These are phyloP conservation scores for Beauveria australis DNA, from an alignment of 2,329 filamentous ascomycete genomes.

Conservation along the genomic window DNA sequence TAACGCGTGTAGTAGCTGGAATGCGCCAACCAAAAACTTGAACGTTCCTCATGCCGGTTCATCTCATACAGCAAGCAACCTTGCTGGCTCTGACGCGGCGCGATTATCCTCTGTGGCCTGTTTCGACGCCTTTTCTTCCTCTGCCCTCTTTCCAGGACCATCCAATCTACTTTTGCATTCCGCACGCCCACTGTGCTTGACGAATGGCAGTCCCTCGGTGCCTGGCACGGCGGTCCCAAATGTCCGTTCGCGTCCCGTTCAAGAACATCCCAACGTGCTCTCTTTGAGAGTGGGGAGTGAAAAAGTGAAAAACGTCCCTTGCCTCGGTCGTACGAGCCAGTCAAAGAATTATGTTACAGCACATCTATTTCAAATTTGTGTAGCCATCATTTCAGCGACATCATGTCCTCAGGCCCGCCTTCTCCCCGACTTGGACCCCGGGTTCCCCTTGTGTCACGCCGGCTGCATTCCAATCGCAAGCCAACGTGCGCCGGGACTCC, in stretches of 20 bases:
- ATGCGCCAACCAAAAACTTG: background rate
- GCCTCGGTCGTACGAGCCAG: background rate
- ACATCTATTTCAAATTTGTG: too few relatives aligned
- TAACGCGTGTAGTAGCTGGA: background rate
- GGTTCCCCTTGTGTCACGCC: background rate
- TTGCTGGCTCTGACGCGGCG: background rate
- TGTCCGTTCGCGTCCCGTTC: background rate
- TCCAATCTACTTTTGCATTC: slow-evolving; percentile 4
- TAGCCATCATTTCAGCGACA: background rate
- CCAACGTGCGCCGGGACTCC: background rate
- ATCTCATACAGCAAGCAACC: background rate
- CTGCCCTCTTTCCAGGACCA: background rate
- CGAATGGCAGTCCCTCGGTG: background rate
- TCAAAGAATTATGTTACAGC: too few relatives aligned
- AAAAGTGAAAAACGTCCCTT: background rate
- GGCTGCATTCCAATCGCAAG: background rate
- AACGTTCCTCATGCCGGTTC: too few relatives aligned
- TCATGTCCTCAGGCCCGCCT: background rate
- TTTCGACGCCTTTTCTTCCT: background rate
- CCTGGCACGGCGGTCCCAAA: slow-evolving; percentile 1
- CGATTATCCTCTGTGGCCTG: background rate
- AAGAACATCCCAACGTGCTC: background rate
- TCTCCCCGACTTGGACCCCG: background rate
- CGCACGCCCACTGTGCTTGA: background rate
- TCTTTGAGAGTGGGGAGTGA: background rate